phyloP scores from a whole-genome alignment of 2,329 filamentous ascomycete genomes.

The Fusarium miscanthi region DNA sequence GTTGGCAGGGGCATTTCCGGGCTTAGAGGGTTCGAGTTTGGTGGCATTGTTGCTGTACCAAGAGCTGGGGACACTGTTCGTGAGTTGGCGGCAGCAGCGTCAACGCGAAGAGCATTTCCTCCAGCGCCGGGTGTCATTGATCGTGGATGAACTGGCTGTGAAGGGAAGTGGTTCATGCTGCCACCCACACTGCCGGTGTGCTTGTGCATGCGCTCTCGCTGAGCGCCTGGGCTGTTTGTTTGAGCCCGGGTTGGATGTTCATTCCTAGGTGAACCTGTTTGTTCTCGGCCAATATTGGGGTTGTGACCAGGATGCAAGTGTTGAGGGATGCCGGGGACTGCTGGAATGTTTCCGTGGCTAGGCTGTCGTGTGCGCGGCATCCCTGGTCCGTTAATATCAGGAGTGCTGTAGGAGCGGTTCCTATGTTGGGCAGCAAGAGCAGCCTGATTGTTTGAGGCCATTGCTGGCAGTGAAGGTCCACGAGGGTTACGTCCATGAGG shows the following conservation, averaged over 20 bases:
- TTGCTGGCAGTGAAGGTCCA: constrained; percentile 82
- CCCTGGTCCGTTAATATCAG: constrained; percentile 84
- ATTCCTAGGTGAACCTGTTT: constrained; percentile 81
- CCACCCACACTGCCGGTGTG: constrained; percentile 61
- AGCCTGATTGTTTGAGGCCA: constrained; percentile 68
- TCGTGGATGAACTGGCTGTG: constrained; percentile 64
- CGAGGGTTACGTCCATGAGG: constrained; percentile 74
- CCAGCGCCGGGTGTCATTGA: constrained; percentile 57
- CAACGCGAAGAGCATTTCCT: constrained; percentile 53
- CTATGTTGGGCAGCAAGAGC: constrained; percentile 71
- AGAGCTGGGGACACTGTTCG: constrained; percentile 61
- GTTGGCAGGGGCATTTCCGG: constrained; percentile 68
- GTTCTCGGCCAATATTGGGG: constrained; percentile 77
- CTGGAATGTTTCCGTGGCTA: constrained; percentile 69
- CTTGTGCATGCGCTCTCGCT: constrained; percentile 69
- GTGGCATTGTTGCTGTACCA: constrained; percentile 48
- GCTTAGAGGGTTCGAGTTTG: constrained; percentile 48
- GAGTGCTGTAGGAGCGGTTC: constrained; percentile 92
- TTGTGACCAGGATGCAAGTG: constrained; percentile 73
- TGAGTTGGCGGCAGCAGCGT: constrained; percentile 53
- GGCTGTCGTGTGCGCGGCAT: constrained; percentile 67
- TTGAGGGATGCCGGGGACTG: constrained; percentile 80
- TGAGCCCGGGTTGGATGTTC: constrained; percentile 74
- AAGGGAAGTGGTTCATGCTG: constrained; percentile 67
- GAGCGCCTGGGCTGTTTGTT: constrained; percentile 76